Conservation (phyloP, 106 monocot species). For the Dendrobium officinale region DNA sequence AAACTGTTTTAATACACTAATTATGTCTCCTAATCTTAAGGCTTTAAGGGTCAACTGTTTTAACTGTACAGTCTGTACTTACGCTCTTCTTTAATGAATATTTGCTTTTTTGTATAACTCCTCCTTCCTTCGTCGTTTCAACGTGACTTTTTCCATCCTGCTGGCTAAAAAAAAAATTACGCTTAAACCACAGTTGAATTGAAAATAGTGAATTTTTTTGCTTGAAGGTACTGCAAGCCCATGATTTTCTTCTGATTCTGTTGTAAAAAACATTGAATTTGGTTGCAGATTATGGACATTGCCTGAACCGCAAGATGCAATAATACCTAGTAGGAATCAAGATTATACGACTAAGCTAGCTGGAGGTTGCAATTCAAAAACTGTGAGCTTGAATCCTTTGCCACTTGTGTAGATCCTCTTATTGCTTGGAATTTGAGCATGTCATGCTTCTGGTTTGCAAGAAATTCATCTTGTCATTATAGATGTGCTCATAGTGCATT, state of each 20-base stretch:
- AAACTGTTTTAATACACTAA: not conserved
- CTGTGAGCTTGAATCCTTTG: constrained; percentile 1
- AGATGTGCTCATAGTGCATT: not conserved
- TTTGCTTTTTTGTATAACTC: not conserved
- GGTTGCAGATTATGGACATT: constrained; percentile 4
- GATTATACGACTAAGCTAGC: not conserved
- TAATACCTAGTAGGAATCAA: not conserved
- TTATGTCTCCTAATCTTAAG: not conserved
- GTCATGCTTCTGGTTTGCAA: not conserved
- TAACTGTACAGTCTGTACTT: not conserved
- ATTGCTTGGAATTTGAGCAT: not conserved
- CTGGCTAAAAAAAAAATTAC: not conserved
- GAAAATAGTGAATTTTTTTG: not conserved
- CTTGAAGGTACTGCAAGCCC: not conserved
- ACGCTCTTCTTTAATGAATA: not conserved
- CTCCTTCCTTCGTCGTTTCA: not conserved
- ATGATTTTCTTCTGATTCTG: not conserved
- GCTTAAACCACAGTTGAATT: not conserved
- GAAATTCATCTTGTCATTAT: not conserved
- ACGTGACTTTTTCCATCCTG: not conserved
- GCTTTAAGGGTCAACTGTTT: not conserved
- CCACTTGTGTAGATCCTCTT: not conserved
- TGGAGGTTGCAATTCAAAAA: constrained; percentile 7
- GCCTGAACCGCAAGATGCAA: not conserved
- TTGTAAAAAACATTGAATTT: not conserved